Conservation (phyloP, 129 eudicot genomes). For the Lonicera japonica region DNA sequence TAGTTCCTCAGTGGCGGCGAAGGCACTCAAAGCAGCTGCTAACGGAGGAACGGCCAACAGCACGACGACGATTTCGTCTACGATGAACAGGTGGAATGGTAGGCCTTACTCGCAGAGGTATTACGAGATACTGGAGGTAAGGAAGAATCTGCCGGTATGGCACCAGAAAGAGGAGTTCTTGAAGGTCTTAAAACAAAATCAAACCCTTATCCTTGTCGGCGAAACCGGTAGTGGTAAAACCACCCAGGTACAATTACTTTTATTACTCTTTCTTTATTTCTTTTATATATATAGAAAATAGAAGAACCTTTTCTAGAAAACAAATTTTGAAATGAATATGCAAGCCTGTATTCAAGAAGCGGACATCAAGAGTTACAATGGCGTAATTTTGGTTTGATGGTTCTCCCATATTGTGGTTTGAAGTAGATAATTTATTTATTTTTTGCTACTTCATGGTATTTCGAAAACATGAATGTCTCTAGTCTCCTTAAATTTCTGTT, state of each 20-base stretch:
- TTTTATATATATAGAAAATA: too few species aligned
- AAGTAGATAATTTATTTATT: not conserved
- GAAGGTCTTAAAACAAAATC: conserved; percentile 53
- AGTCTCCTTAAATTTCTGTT: not conserved
- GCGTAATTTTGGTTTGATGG: not conserved
- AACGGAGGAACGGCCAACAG: conserved; percentile 36
- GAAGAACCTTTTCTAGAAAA: too few species aligned
- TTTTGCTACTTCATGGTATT: not conserved
- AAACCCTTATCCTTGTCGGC: conserved; percentile 77
- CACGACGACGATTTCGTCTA: conserved; percentile 13
- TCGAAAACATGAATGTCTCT: too few species aligned
- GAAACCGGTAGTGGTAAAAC: conserved; percentile 99
- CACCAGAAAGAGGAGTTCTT: conserved; percentile 91
- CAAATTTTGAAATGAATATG: too few species aligned
- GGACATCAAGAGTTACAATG: too few species aligned
- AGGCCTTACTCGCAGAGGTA: conserved; percentile 54
- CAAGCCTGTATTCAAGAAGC: too few species aligned
- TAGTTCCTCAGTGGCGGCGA: conserved; percentile 29
- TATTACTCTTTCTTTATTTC: conserved; percentile 3
- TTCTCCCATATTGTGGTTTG: not conserved
- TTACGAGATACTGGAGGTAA: conserved; percentile 74
- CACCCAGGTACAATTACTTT: conserved; percentile 97
- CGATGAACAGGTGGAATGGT: conserved; percentile 69
- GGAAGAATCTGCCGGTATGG: conserved; percentile 90
- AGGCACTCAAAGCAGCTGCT: conserved; percentile 23